Conservation (phyloP, 2,329 filamentous ascomycete species). For the Pestalotiopsis sp. region DNA sequence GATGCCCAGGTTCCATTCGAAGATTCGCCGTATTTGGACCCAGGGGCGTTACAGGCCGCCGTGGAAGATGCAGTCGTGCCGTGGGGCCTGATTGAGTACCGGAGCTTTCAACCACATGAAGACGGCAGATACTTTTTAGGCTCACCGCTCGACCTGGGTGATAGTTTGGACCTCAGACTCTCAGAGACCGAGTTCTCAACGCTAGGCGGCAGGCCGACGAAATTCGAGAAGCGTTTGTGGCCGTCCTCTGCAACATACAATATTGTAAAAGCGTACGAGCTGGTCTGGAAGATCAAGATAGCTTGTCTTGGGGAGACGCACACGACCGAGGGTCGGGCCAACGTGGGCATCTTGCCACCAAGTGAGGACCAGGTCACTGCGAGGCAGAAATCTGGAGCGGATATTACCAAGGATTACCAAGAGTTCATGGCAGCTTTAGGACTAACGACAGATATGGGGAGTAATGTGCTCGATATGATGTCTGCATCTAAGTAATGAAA, state of each 20-base stretch:
- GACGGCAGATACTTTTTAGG: conserved; percentile 1
- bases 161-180: conserved; percentile 8
- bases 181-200: conserved; percentile 1
- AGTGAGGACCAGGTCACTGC: conserved; percentile 7
- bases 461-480: neutral
- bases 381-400: conserved; percentile 2
- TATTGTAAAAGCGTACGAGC: conserved; percentile 6
- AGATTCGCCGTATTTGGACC: neutral
- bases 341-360: conserved; percentile 4
- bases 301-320: conserved; percentile 8
- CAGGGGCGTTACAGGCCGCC: neutral
- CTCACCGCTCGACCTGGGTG: conserved; percentile 5
- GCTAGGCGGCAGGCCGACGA: neutral
- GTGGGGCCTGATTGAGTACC: neutral
- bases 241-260: conserved; percentile 14
- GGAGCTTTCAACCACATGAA: neutral
- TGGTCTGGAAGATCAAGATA: conserved; percentile 10
- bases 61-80: neutral
- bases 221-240: conserved; percentile 3
- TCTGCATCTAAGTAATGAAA: neutral
- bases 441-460: neutral
- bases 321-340: neutral
- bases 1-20: neutral
- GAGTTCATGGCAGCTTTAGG: neutral
- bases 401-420: conserved; percentile 10